Conservation (phyloP, 1,284 basidiomycete genomes). For the Ceratobasidium sp. region DNA sequence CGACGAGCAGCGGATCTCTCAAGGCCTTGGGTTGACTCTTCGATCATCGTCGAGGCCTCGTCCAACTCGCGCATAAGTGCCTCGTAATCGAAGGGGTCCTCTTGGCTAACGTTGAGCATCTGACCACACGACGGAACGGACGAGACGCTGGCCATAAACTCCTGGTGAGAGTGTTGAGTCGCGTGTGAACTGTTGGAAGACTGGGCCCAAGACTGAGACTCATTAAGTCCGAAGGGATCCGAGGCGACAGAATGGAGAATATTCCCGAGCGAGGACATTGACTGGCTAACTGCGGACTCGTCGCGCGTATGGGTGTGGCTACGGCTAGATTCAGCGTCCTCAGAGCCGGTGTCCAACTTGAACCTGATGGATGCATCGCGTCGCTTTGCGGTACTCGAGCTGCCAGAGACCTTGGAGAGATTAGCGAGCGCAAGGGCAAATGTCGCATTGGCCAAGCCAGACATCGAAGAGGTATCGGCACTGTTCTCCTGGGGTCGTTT, state of each 20-base stretch:
- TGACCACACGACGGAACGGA: conserved; percentile 84
- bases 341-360: conserved; percentile 62
- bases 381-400: background rate
- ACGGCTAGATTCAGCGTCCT: conserved; percentile 48
- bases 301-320: conserved; percentile 58
- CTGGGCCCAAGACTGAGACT: conserved; percentile 4
- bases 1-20: conserved; percentile 51
- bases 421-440: conserved; percentile 14
- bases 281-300: conserved; percentile 64
- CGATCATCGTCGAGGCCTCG: conserved; percentile 16
- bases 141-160: conserved; percentile 79
- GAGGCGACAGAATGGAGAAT: conserved; percentile 63
- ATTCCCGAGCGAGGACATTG: conserved; percentile 74
- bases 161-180: conserved; percentile 59
- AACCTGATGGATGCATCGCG: conserved; percentile 46
- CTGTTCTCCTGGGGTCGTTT: background rate
- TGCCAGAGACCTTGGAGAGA: background rate
- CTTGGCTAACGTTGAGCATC: conserved; percentile 69
- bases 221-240: conserved; percentile 36
- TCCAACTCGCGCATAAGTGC: conserved; percentile 40
- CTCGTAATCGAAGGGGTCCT: conserved; percentile 79
- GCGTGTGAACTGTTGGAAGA: conserved; percentile 52
- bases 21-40: conserved; percentile 48
- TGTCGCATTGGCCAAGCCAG: background rate
- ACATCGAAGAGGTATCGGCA: background rate